Evolutionary conservation across 2,329 filamentous ascomycete genomes (phyloP), one percentile per base, ranked within the genome.

Genomic region (Claviceps arundinis): DNA sequence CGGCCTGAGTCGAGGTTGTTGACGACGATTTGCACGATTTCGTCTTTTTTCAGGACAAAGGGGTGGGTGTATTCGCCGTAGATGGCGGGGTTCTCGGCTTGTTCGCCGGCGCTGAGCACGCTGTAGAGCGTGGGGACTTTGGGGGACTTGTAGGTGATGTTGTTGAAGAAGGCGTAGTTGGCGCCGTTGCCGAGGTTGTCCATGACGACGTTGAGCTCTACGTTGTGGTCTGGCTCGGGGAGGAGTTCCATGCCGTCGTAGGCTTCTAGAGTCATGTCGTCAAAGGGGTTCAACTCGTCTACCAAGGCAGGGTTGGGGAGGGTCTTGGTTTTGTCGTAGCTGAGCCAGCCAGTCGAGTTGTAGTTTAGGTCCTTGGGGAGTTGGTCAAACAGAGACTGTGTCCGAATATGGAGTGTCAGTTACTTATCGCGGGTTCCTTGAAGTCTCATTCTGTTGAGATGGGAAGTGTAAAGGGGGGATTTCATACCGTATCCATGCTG

Each of bases 71-170:
- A 79, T 17, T 73, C 70, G 34, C 85, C 85, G 61, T 89, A 89
- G 4, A 89, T 69, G 2, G 63, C 57, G 0, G 81, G 71, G 55
- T 87, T 73, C 1, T 71, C 73, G 14, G 80, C 77, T 17, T 74
- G 68, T 49, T 86, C 68, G 16, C 79, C 80, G 1, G 80, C 68
- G 0, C 79, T 81, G 3, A 94, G 72, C 1, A 77, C 87, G 0
- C 85, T 88, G 72, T 89, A 94, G 0, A 95, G 73, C 0, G 84
- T 82, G 0, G 89, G 89, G 0, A 94, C 88, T 63, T 87, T 87
- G 48, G 86, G 87, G 0, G 69, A 52, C 3, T 78, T 76, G 64
- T 90, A 95, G 34, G 85, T 88, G 56, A 88, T 79, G 65, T 87
- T 82, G 71, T 91, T 90, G 70, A 87, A 80, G 67, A 83, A 82